Percentiles rank a stretch among this genome's conserved stretches.
Conservation (phyloP, 1,284 basidiomycete species). For the Termitomyces sp. region DNA sequence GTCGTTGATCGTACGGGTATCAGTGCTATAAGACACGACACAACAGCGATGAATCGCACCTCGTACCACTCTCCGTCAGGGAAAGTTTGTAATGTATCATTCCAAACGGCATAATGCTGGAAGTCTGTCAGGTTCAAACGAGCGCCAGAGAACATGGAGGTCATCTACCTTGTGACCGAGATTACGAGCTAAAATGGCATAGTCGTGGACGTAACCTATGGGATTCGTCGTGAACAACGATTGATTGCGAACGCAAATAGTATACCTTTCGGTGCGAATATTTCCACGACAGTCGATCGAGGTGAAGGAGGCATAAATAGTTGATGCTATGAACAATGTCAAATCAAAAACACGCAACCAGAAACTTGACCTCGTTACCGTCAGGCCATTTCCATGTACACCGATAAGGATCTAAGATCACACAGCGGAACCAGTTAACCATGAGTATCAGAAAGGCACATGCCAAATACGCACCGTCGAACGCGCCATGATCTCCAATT, state of each 20-base stretch:
- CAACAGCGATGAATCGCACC: slow-evolving; percentile 13
- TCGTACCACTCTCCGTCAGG: slow-evolving; percentile 28
- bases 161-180: slow-evolving; percentile 31
- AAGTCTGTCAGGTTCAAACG: background rate
- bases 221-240: background rate
- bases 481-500: slow-evolving; percentile 30
- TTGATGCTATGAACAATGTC: slow-evolving; percentile 28
- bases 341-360: background rate
- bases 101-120: slow-evolving; percentile 38
- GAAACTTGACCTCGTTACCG: slow-evolving; percentile 20
- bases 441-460: background rate
- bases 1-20: background rate
- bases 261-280: slow-evolving; percentile 29
- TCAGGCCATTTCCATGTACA: slow-evolving; percentile 40
- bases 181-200: slow-evolving; percentile 35
- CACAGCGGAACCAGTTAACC: background rate
- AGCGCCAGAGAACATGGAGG: background rate
- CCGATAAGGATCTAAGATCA: slow-evolving; percentile 29
- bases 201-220: slow-evolving; percentile 35
- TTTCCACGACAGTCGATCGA: slow-evolving; percentile 35
- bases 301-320: slow-evolving; percentile 36
- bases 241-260: background rate
- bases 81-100: slow-evolving; percentile 33
- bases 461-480: slow-evolving; percentile 28
- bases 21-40: background rate